These are phyloP conservation scores for Batkoa obscura DNA, from an alignment of 371 early-diverging fungal species.

Conservation along the genomic window DNA sequence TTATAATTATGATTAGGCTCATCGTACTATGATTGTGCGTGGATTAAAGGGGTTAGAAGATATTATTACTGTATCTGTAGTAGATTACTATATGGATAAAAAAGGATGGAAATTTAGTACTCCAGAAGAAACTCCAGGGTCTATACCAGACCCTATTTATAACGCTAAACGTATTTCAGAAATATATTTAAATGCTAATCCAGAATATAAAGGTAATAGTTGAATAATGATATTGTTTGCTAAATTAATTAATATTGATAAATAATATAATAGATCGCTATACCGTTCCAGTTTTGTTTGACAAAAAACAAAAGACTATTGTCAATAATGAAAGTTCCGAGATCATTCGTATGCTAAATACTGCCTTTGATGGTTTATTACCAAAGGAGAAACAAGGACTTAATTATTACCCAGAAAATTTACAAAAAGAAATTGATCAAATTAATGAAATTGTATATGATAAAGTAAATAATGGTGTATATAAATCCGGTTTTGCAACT, in stretches of 20 bases:
- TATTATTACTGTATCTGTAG: constrained; percentile 60
- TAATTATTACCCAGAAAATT: constrained; percentile 58
- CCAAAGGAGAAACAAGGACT: constrained; percentile 37
- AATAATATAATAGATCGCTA: constrained; percentile 21
- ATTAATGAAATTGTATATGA: constrained; percentile 82
- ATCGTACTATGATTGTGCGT: constrained; percentile 68
- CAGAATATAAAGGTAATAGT: constrained; percentile 14
- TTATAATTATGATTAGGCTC: no score
- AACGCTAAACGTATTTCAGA: constrained; percentile 54
- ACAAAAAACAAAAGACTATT: constrained; percentile 78
- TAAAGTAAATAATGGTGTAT: constrained; percentile 65
- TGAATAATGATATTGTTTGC: not conserved
- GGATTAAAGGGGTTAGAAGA: constrained; percentile 68
- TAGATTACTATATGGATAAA: constrained; percentile 56
- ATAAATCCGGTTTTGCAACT: constrained; percentile 81
- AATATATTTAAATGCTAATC: constrained; percentile 71
- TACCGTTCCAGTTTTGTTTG: constrained; percentile 82
- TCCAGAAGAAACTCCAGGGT: constrained; percentile 50
- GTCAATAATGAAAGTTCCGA: constrained; percentile 94
- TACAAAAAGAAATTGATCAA: constrained; percentile 58
- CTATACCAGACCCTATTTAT: constrained; percentile 56
- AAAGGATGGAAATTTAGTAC: constrained; percentile 68
- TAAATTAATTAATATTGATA: not conserved
- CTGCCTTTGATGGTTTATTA: constrained; percentile 52
- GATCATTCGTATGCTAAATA: constrained; percentile 87